Evolutionary conservation across 768 basidiomycete genomes (phyloP).

Genomic region (Pleurotus ostreatus): DNA sequence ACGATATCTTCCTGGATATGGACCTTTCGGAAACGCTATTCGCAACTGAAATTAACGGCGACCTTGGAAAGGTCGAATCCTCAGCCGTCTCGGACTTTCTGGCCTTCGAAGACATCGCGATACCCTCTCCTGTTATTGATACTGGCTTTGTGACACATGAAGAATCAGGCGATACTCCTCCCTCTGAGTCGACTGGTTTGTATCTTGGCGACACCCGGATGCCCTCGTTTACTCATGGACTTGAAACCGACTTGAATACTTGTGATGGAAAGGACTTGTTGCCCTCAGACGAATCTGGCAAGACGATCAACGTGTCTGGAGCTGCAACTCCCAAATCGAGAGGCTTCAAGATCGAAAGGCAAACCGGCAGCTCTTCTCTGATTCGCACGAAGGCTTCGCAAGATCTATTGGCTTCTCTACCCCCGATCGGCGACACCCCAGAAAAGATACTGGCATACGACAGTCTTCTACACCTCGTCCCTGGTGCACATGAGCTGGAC

Average conservation of each 20-base stretch:
- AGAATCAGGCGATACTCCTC: background rate
- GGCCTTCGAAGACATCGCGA: background rate
- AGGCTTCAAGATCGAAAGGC: background rate
- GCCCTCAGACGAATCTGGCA: background rate
- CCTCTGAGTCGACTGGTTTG: background rate
- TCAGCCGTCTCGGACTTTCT: background rate
- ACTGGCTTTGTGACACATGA: no score
- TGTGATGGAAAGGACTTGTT: no score
- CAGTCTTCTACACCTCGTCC: background rate
- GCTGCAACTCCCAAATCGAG: background rate
- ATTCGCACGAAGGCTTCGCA: background rate
- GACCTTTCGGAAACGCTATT: background rate
- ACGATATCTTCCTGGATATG: background rate
- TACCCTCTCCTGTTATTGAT: no score
- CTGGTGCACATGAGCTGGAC: background rate
- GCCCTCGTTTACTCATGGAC: no score
- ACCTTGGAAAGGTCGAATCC: background rate
- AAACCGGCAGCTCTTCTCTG: background rate
- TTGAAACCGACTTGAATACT: no score
- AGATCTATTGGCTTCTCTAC: background rate
- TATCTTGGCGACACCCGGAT: no score
- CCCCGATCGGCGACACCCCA: background rate
- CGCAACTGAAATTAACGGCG: background rate
- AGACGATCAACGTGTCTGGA: background rate
- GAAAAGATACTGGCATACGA: background rate